Conservation (phyloP, 176 grass and related monocot genomes). For the Carex littledalei region DNA sequence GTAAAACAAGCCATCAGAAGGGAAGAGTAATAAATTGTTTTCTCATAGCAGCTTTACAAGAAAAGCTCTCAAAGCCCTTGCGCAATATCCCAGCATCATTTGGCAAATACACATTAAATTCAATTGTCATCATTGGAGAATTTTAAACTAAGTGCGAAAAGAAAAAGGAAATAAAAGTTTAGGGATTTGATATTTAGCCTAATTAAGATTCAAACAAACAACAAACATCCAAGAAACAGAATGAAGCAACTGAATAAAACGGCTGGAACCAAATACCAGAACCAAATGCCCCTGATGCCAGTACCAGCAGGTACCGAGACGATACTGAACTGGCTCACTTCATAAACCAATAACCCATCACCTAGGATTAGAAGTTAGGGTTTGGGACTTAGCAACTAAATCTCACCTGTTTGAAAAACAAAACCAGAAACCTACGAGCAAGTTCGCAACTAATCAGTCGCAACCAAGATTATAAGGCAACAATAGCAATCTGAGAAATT, state of each 20-base stretch:
- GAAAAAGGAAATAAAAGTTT: neutral
- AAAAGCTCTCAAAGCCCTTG: constrained; percentile 37
- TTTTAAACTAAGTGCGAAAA: neutral
- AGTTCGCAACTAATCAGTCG: neutral
- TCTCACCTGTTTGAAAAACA: neutral
- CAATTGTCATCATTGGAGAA: neutral
- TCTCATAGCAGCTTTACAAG: constrained; percentile 27
- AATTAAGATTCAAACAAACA: neutral
- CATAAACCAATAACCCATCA: neutral
- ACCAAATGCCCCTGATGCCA: neutral
- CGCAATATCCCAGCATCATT: constrained; percentile 37
- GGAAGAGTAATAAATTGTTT: constrained; percentile 5
- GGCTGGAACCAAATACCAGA: neutral
- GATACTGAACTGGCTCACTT: neutral
- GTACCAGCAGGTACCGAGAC: neutral
- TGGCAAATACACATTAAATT: constrained; percentile 3
- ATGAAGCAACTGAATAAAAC: neutral
- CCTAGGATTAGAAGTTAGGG: too few species aligned
- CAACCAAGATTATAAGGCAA: neutral
- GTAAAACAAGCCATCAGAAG: constrained; percentile 27
- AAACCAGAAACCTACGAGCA: neutral
- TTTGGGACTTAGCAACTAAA: neutral
- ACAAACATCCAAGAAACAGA: neutral
- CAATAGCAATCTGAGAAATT: neutral
- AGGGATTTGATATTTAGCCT: neutral